Percentiles rank a stretch among this genome's conserved stretches.
These are phyloP conservation scores for Domatiomyces catenatus DNA, from an alignment of 2,329 filamentous ascomycete species.

Conservation along the genomic window DNA sequence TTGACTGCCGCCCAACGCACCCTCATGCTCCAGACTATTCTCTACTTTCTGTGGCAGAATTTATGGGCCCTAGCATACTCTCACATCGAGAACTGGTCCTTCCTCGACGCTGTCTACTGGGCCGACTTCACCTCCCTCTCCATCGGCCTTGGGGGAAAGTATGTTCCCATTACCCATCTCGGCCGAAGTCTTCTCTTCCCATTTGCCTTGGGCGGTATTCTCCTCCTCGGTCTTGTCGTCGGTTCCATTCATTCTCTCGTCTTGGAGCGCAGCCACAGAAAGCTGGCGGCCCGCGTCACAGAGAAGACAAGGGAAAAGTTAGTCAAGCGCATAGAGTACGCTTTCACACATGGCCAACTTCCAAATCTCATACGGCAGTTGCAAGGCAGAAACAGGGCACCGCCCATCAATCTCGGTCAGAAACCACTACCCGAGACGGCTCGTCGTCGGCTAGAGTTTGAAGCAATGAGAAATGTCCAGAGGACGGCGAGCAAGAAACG, in stretches of 20 bases:
- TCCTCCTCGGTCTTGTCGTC: slow-evolving; percentile 41
- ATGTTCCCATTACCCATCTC: slow-evolving; percentile 33
- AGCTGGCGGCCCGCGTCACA: slow-evolving; percentile 22
- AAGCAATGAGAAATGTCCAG: slow-evolving; percentile 33
- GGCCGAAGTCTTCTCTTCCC: slow-evolving; percentile 39
- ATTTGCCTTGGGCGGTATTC: slow-evolving; percentile 39
- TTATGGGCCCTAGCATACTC: slow-evolving; percentile 26
- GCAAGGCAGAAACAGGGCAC: slow-evolving; percentile 4
- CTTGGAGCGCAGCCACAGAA: slow-evolving; percentile 25
- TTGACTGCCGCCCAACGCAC: slow-evolving; percentile 43
- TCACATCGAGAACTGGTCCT: slow-evolving; percentile 36
- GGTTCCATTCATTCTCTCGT: slow-evolving; percentile 33
- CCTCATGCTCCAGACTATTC: slow-evolving; percentile 31
- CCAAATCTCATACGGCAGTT: slow-evolving; percentile 3
- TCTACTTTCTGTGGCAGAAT: slow-evolving; percentile 26
- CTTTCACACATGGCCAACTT: background rate
- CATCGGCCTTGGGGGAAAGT: slow-evolving; percentile 39
- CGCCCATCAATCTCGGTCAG: slow-evolving; percentile 11
- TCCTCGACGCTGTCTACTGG: slow-evolving; percentile 40
- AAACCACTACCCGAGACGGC: slow-evolving; percentile 7
- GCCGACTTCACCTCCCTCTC: slow-evolving; percentile 42
- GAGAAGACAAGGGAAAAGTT: slow-evolving; percentile 22
- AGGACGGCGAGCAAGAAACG: slow-evolving; percentile 26
- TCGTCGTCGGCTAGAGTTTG: slow-evolving; percentile 24
- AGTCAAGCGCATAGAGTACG: slow-evolving; percentile 15